Evolutionary conservation across 139 green algal species (phyloP), one percentile per base, ranked within the genome.

Genomic region (Chloropicon primus): DNA sequence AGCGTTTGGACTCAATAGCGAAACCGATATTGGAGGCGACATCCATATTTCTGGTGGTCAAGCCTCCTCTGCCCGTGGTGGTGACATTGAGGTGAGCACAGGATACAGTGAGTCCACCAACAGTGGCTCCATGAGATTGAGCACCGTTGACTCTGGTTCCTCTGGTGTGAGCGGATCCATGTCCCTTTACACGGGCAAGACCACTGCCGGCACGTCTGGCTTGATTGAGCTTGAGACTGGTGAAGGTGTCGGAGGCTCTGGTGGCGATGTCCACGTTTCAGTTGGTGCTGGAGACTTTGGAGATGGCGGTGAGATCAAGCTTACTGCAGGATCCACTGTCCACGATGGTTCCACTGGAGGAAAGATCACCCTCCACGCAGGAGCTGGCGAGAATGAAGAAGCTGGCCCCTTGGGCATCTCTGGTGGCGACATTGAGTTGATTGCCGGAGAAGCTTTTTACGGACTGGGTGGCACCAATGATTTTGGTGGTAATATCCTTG

Each of bases 381-480:
- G 23, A 79, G n/a, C n/a, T n/a, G n/a, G n/a, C n/a, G n/a, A n/a
- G n/a, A n/a, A n/a, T n/a, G n/a, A n/a, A n/a, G n/a, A n/a, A n/a
- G n/a, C n/a, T n/a, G n/a, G n/a, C n/a, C n/a, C n/a, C n/a, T n/a
- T n/a, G n/a, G n/a, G n/a, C n/a, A n/a, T n/a, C n/a, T n/a, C n/a
- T n/a, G n/a, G n/a, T n/a, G n/a, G n/a, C n/a, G n/a, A n/a, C n/a
- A n/a, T n/a, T n/a, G n/a, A n/a, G n/a, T n/a, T n/a, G n/a, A n/a
- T n/a, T n/a, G n/a, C n/a, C n/a, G n/a, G n/a, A n/a, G n/a, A n/a
- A n/a, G n/a, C n/a, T n/a, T n/a, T 80, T 53, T 21, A 17, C 17
- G 78, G 54, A 79, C 54, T 53, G 10, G 28, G 21, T 5, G 78
- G 54, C 25, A 74, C 26, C 2, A 27, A 26, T n/a, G 78, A 74